Conservation (phyloP, 306 rosid species). For the Rubus idaeus region DNA sequence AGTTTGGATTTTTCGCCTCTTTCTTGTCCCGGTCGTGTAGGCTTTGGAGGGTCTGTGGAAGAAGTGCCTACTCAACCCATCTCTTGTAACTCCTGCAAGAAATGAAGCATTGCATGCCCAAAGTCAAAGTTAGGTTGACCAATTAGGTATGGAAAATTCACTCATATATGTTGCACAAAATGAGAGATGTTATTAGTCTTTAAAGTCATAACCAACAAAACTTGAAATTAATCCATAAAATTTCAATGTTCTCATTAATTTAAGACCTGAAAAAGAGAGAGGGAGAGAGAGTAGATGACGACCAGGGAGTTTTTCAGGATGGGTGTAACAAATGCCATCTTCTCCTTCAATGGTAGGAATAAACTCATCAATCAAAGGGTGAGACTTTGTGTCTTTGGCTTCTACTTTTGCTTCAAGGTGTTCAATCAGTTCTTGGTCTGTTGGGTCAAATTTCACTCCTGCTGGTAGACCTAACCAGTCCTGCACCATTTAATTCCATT, state of each 20-base stretch:
- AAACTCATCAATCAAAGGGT: slow-evolving; percentile 97
- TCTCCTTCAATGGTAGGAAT: slow-evolving; percentile 98
- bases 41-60: slow-evolving; percentile 98
- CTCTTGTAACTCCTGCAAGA: slow-evolving; percentile 76
- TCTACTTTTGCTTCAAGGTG: slow-evolving; percentile 98
- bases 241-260: background rate
- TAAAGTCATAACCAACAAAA: slow-evolving; percentile 31
- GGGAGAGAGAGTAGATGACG: background rate
- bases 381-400: slow-evolving; percentile 75
- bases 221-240: background rate
- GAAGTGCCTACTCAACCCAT: slow-evolving; percentile 91
- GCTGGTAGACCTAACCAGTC: slow-evolving; percentile 99
- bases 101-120: background rate
- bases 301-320: slow-evolving; percentile 99
- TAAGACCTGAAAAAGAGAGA: slow-evolving; percentile 8
- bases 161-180: background rate
- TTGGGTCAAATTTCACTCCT: slow-evolving; percentile 98
- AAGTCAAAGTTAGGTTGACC: slow-evolving; percentile 61
- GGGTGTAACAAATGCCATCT: slow-evolving; percentile 99
- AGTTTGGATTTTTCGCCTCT: slow-evolving; percentile 85
- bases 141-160: slow-evolving; percentile 49
- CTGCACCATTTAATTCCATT: slow-evolving; percentile 35
- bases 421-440: slow-evolving; percentile 97
- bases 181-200: background rate
- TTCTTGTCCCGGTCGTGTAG: slow-evolving; percentile 97